Evolutionary conservation across 495 filamentous ascomycete genomes (phyloP).

Genomic region (Daldinia grandis): DNA sequence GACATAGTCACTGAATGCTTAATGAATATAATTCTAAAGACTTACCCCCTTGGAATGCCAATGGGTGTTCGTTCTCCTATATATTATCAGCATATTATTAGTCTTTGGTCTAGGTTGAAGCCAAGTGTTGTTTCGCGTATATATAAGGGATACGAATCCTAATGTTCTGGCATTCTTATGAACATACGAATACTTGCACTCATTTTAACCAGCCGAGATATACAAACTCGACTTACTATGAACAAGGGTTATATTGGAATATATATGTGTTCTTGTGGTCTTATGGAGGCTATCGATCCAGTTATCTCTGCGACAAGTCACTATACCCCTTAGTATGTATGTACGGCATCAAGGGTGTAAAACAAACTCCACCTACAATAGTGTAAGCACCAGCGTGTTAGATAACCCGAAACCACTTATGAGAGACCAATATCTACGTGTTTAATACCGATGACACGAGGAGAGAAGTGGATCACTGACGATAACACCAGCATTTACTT

Average conservation of each 20-base stretch:
- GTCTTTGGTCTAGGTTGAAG: not conserved
- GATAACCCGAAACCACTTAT: not conserved
- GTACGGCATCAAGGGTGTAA: not conserved
- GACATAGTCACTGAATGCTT: slow-evolving; percentile 24
- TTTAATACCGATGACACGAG: slow-evolving; percentile 5
- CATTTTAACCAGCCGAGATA: no score
- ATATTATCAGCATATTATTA: not conserved
- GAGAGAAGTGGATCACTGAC: slow-evolving; percentile 32
- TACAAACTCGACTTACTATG: no score
- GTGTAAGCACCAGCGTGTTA: not conserved
- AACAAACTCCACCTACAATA: not conserved
- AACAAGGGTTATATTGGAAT: no score
- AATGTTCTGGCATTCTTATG: no score
- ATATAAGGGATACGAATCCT: no score
- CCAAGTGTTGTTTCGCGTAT: no score
- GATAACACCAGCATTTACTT: slow-evolving; percentile 3
- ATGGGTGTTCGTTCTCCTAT: not conserved
- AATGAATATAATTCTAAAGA: slow-evolving; percentile 28
- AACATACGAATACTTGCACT: no score
- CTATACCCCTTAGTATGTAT: not conserved
- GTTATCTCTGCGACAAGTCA: not conserved
- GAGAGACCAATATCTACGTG: not conserved
- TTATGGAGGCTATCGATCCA: not conserved
- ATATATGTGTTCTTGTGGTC: no score
- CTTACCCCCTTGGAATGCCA: not conserved